phyloP scores from a whole-genome alignment of 2,329 filamentous ascomycete genomes.

The Sclerotinia nivalis region DNA sequence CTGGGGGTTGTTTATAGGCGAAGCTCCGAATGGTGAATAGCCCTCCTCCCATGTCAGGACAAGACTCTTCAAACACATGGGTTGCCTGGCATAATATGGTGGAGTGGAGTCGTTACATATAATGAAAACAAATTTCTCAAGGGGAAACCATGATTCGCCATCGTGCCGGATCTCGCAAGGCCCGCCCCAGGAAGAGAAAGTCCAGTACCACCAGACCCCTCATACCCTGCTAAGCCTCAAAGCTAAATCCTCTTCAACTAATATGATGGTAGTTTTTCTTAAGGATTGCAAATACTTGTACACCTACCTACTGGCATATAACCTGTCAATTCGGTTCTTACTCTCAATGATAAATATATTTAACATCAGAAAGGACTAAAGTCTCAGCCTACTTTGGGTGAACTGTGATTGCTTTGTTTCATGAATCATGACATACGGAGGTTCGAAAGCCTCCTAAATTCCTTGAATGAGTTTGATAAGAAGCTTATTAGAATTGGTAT shows the following conservation, averaged over 20 bases:
- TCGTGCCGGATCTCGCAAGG: neutral
- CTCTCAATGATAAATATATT: neutral
- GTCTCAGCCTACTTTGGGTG: neutral
- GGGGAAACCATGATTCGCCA: constrained; percentile 4
- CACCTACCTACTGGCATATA: neutral
- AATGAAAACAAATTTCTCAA: constrained; percentile 7
- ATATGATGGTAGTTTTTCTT: neutral
- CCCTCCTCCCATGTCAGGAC: neutral
- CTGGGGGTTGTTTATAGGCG: neutral
- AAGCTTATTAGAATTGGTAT: neutral
- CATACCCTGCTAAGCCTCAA: neutral
- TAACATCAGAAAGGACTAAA: neutral
- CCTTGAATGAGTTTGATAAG: neutral
- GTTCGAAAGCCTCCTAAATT: neutral
- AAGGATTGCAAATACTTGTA: constrained; percentile 3
- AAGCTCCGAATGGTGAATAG: neutral
- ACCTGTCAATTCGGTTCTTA: neutral
- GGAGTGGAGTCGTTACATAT: constrained; percentile 7
- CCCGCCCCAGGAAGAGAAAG: neutral
- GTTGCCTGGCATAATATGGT: neutral
- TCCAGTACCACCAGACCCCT: neutral
- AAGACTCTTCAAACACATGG: constrained; percentile 3
- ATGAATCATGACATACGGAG: neutral
- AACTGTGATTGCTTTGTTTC: neutral
- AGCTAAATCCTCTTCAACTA: neutral